phyloP scores from a whole-genome alignment of 2,329 filamentous ascomycete genomes.

The Didymosphaeria variabile region DNA sequence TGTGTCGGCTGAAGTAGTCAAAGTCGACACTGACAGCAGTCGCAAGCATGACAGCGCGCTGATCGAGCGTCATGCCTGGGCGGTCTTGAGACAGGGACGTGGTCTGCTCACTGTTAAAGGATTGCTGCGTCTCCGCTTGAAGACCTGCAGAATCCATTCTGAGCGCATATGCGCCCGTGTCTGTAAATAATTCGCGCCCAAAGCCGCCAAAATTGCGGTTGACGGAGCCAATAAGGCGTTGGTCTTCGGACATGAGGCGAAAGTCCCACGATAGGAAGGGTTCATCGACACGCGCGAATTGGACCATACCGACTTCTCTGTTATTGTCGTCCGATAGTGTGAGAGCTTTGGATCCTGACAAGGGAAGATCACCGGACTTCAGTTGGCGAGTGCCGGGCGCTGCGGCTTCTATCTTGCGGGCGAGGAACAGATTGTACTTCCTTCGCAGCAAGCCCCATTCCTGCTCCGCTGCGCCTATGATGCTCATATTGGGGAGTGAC shows the following conservation, averaged over 20 bases:
- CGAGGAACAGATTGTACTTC: slow-evolving; percentile 73
- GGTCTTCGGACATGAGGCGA: slow-evolving; percentile 61
- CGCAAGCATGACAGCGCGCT: slow-evolving; percentile 72
- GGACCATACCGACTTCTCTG: slow-evolving; percentile 59
- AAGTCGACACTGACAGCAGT: slow-evolving; percentile 72
- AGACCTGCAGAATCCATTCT: slow-evolving; percentile 68
- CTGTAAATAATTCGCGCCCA: slow-evolving; percentile 71
- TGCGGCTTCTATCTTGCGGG: slow-evolving; percentile 55
- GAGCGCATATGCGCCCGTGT: slow-evolving; percentile 71
- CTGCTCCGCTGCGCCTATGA: slow-evolving; percentile 71
- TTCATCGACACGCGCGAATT: slow-evolving; percentile 71
- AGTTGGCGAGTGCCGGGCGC: slow-evolving; percentile 51
- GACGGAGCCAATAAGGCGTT: slow-evolving; percentile 65
- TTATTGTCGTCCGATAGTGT: slow-evolving; percentile 51
- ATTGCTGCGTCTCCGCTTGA: slow-evolving; percentile 49
- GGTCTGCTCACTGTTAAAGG: slow-evolving; percentile 48
- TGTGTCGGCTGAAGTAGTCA: slow-evolving; percentile 73
- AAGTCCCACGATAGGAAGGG: slow-evolving; percentile 73
- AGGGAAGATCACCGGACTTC: slow-evolving; percentile 54
- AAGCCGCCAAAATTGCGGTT: slow-evolving; percentile 71
- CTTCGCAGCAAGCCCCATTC: slow-evolving; percentile 69
- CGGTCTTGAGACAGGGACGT: slow-evolving; percentile 28
- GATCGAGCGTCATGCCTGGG: slow-evolving; percentile 70
- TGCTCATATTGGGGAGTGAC: slow-evolving; percentile 65
- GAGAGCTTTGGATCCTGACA: slow-evolving; percentile 60